Evolutionary conservation across 1,284 basidiomycete species (phyloP), one percentile per base, ranked within the genome.

Genomic region (Irpex rosettiformis): DNA sequence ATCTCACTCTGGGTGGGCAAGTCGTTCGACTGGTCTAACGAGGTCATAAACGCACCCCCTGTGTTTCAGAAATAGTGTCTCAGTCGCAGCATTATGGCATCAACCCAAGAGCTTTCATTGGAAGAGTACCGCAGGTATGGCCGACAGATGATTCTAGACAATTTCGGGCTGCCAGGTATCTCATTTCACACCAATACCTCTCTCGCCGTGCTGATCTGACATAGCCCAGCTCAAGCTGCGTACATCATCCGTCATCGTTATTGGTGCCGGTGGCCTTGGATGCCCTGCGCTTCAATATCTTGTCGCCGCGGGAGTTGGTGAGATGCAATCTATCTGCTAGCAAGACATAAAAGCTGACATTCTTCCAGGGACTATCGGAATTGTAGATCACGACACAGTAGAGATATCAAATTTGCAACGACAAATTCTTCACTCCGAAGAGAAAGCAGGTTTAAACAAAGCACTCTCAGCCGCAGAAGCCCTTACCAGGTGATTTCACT

Each of bases 221-320:
- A 22, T 65, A 96, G 95, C 91, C 24, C 97, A 99, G 74, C 72
- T 94, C 21, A 91, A 86, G 66, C 77, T 99, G 7, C 85, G 86
- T 59, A 66, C 76, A 4, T 84, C 94, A 0, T 87, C 86, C 2
- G 87, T 97, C 0, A 86, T 89, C 2, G 93, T 99, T 0, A 84
- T 99, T 3, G 97, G 97, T 18, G 96, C 96, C 2, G 97, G 97
- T 0, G 97, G 96, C 3, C 81, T 99, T 5, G 97, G 97, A 11
- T 99, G 97, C 72, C 96, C 97, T 42, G 92, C 93, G 10, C 77
- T 99, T 42, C 94, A 97, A 68, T 98, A 99, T 71, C 84, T 99
- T 7, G 93, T 87, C 5, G 90, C 94, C 5, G 91, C 93, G 11
- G 97, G 97, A 29, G 82, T 99, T 56, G 97, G 96, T 91, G 65